These are phyloP conservation scores for Citrus trifoliata DNA, from an alignment of 345 rosid genomes.

Conservation along the genomic window DNA sequence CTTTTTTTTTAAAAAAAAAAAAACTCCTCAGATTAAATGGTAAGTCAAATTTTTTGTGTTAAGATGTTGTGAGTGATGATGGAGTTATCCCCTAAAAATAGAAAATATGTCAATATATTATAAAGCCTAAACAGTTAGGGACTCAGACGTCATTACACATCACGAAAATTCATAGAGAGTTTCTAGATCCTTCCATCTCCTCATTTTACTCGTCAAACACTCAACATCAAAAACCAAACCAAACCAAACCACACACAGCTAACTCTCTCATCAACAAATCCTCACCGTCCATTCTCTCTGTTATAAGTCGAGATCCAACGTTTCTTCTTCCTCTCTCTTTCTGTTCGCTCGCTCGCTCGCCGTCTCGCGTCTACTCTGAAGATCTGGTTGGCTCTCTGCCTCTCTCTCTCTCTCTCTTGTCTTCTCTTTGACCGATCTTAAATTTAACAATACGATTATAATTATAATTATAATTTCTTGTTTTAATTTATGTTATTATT, in stretches of 20 bases:
- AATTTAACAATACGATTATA: background rate
- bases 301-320: constrained; percentile 11
- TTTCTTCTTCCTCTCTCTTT: background rate
- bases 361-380: constrained; percentile 3
- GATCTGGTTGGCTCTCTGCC: background rate
- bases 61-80: background rate
- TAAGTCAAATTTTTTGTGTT: too few relatives aligned
- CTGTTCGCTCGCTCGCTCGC: constrained; percentile 13
- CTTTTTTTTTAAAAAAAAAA: too few relatives aligned
- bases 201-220: background rate
- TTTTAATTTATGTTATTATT: too few relatives aligned
- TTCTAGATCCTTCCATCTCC: constrained; percentile 41
- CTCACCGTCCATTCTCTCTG: constrained; percentile 22
- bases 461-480: too few relatives aligned
- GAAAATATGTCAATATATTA: too few relatives aligned
- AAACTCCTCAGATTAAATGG: too few relatives aligned
- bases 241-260: background rate
- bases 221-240: background rate
- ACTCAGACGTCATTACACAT: background rate
- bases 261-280: constrained; percentile 16
- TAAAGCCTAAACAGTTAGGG: background rate
- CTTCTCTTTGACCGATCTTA: background rate
- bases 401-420: background rate
- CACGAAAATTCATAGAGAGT: background rate
- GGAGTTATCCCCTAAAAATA: background rate